Conservation (phyloP, 2,329 filamentous ascomycete species). For the Zasmidium citrigriseum region DNA sequence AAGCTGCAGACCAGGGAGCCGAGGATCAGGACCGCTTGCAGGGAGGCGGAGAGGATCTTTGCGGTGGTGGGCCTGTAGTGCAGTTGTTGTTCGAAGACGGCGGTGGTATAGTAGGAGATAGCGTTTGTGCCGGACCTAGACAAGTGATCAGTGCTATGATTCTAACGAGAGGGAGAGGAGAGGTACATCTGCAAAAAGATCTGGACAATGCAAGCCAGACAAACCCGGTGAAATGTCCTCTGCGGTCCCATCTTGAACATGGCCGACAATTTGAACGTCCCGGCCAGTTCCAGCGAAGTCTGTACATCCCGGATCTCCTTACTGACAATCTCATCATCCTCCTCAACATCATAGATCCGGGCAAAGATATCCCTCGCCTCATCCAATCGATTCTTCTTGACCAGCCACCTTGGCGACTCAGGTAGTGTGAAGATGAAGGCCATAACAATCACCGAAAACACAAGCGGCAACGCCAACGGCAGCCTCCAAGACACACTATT, state of each 20-base stretch:
- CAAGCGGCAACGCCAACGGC: constrained; percentile 35
- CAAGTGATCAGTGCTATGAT: neutral
- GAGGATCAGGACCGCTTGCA: neutral
- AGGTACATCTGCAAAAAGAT: neutral
- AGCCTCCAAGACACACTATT: constrained; percentile 42
- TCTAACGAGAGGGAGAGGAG: neutral
- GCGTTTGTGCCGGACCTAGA: neutral
- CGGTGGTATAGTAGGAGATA: neutral
- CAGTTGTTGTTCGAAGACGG: neutral
- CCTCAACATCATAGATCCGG: neutral
- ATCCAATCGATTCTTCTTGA: constrained; percentile 42
- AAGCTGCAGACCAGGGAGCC: neutral
- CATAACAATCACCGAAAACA: constrained; percentile 11
- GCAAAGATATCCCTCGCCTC: constrained; percentile 60
- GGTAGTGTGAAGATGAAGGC: constrained; percentile 39
- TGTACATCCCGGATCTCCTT: neutral
- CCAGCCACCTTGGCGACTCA: constrained; percentile 30
- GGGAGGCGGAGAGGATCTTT: neutral
- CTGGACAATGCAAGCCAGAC: neutral
- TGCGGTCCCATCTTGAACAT: neutral
- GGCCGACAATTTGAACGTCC: neutral
- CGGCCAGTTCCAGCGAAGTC: neutral
- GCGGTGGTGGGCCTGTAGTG: neutral
- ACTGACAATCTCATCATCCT: neutral
- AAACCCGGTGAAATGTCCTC: neutral